These are phyloP conservation scores for Purshia tridentata DNA, from an alignment of 306 rosid genomes.

Conservation along the genomic window DNA sequence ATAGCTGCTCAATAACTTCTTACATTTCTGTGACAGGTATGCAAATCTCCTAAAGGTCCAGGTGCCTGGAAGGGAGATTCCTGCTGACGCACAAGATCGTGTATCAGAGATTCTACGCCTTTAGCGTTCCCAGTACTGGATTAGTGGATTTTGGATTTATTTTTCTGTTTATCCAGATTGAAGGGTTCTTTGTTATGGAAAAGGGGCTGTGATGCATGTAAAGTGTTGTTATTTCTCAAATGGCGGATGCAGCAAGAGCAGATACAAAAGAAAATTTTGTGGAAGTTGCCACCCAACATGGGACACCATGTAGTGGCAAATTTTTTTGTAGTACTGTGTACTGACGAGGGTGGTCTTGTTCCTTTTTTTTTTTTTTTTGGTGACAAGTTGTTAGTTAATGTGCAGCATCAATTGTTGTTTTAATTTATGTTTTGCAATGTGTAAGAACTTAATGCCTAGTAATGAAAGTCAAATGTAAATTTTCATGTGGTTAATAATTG, in stretches of 20 bases:
- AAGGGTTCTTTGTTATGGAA: conserved; percentile 20
- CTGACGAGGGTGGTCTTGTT: background rate
- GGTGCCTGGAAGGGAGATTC: conserved; percentile 92
- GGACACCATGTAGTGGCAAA: conserved; percentile 2
- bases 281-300: conserved; percentile 18
- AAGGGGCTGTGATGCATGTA: conserved; percentile 20
- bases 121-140: conserved; percentile 38
- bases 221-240: conserved; percentile 19
- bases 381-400: conserved; percentile 35
- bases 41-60: conserved; percentile 77
- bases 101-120: conserved; percentile 58
- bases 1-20: conserved; percentile 19
- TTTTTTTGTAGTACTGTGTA: conserved; percentile 10
- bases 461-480: conserved; percentile 38
- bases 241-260: conserved; percentile 34
- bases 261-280: conserved; percentile 18
- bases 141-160: conserved; percentile 12
- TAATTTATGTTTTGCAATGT: background rate
- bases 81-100: conserved; percentile 74
- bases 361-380: conserved; percentile 19
- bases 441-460: conserved; percentile 19
- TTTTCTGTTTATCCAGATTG: background rate
- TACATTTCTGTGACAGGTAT: conserved; percentile 59
- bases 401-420: conserved; percentile 48
- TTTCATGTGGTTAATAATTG: conserved; percentile 20